Evolutionary conservation across 805 yeast genomes (phyloP), one percentile per base, ranked within the genome.

Genomic region (Saturnispora galanensis): DNA sequence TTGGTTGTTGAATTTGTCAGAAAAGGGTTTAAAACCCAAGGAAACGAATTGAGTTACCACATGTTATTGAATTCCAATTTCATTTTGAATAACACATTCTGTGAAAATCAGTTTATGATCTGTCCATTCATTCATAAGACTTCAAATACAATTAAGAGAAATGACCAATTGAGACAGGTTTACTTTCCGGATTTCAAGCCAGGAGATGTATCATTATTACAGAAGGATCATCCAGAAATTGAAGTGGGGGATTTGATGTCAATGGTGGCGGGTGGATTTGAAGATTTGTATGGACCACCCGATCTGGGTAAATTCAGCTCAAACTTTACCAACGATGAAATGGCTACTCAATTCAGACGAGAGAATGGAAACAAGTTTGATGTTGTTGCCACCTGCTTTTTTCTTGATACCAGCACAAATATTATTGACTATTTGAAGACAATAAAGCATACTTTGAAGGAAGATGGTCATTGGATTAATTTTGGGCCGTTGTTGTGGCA

Each of bases 401-500:
- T 80, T 54, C 52, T 80, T n/a, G 86, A 80, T 49, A 79, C 85
- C 0, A 75, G 84, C 0, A 57, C 72, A 4, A 77, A 79, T 55
- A 58, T 79, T 21, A 67, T 79, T 10, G 84, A 79, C 39, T 79
- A 79, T 51, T 35, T 80, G 35, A 65, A 64, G 41, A 62, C 80
- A 0, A 67, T 80, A 2, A 57, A 62, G 33, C 66, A 74, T 51
- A 66, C 73, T 18, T 52, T 79, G 46, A 64, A 66, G 31, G 55
- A 57, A 0, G 63, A 59, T 17, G 85, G 82, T 0, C 45, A 60
- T 13, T 80, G 85, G 85, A 61, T 79, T 26, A 79, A 80, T 53
- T 74, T 77, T 55, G 88, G 88, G 0, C 87, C 86, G 0, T 60
- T 80, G 37, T 60, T 78, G 42, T 80, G 88, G 88, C 90, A 83